Base-by-base conservation (phyloP, 495 filamentous ascomycete genomes). In the Aspergillus hancockii region DNA sequence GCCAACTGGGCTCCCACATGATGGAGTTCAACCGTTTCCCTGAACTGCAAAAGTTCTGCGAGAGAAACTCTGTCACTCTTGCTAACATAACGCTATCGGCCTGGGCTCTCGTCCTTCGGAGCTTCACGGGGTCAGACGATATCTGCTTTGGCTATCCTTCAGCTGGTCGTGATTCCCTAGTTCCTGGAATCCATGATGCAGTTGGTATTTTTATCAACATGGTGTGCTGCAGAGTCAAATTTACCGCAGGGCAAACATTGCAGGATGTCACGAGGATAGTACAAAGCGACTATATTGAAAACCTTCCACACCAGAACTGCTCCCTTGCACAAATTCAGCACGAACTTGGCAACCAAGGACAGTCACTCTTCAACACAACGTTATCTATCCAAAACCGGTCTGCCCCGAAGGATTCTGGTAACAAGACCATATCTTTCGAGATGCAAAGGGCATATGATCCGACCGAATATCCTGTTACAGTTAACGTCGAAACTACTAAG, bases 121-220 rank as follows among this genome's bases (percentile, higher is more conserved):
- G 66, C 10, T 83, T 83, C 60, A 83, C 81, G 0, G 71, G 69
- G 0, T 79, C 75, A 4, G 75, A 84, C 46, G 77, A 83, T 30
- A 74, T 87, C n/a, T 82, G 79, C 59, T 88, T 88, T 60, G 84
- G 84, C 3, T 83, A 83, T 49, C 64, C 78, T 12, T 76, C 75
- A 16, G 75, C 81, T 34, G 80, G 81, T 28, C 71, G 81, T 41
- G 78, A 81, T 65, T 71, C 73, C 14, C 78, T 81, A 22, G 71
- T 83, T 18, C 63, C 67, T n/a, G 77, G 78, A 0, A 81, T 82
- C 31, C 76, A 82, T 34, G 73, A 83, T 46, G 79, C 80, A 52
- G 77, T 81, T 25, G 82, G 82, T 2, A 77, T 81, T 13, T 83
- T 84, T 59, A 82, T 84, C 61, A 82, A 82, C 59, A 84, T 83